Conservation (phyloP, 768 basidiomycete genomes). For the Cyclocybe cylindracea region DNA sequence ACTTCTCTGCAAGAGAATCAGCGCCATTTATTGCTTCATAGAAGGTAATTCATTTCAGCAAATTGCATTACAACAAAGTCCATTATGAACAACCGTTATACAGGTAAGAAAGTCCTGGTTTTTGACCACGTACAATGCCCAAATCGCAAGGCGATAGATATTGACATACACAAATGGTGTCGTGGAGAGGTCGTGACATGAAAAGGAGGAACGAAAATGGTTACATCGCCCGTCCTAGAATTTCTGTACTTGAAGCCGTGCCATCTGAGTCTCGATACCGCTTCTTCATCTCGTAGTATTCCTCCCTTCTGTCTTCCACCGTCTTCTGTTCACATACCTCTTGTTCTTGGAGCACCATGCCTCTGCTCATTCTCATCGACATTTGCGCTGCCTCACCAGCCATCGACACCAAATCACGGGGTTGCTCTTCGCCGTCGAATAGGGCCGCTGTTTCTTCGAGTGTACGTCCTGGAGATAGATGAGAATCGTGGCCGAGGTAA, state of each 20-base stretch:
- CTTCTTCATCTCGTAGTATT: slow-evolving; percentile 26
- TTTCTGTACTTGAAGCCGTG: slow-evolving; percentile 17
- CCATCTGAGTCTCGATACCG: slow-evolving; percentile 21
- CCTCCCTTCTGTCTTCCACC: slow-evolving; percentile 14
- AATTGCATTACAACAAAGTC: too few species aligned
- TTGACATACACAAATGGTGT: not conserved
- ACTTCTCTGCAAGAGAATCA: too few species aligned
- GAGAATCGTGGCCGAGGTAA: not conserved
- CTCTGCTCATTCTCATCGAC: slow-evolving; percentile 31
- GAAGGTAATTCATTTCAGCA: too few species aligned
- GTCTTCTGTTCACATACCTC: slow-evolving; percentile 3
- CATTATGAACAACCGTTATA: too few species aligned
- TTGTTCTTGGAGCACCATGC: slow-evolving; percentile 15
- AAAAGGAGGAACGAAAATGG: not conserved
- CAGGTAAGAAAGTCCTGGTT: not conserved
- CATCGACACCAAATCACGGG: slow-evolving; percentile 42
- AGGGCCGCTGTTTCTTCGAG: slow-evolving; percentile 74
- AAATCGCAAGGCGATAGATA: too few species aligned
- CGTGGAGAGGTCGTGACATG: not conserved
- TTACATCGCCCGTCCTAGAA: slow-evolving; percentile 13
- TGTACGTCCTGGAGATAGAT: slow-evolving; percentile 46
- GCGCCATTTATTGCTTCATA: too few species aligned
- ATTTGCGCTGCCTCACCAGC: slow-evolving; percentile 50
- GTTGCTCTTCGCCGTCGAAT: slow-evolving; percentile 63
- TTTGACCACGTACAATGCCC: not conserved